Percentiles rank a stretch among this genome's conserved stretches.
phyloP scores from a whole-genome alignment of 2,329 filamentous ascomycete genomes.

The Exserohilum turcica region DNA sequence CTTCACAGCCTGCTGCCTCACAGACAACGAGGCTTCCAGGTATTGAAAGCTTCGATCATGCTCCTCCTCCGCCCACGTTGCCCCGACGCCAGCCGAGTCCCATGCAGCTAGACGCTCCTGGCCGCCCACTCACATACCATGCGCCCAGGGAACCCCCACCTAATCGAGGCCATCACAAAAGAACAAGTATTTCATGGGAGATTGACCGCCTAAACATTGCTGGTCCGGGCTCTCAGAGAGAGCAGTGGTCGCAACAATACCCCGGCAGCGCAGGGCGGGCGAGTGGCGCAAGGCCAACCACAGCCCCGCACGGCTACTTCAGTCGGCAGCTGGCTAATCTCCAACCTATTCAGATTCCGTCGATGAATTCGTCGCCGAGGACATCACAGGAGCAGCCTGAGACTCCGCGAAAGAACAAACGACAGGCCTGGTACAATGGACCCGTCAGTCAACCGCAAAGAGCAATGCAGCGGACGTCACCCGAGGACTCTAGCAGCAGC shows the following conservation, averaged over 20 bases:
- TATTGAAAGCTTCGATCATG: constrained; percentile 87
- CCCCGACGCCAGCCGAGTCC: constrained; percentile 71
- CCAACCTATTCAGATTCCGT: constrained; percentile 34
- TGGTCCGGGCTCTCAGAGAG: constrained; percentile 47
- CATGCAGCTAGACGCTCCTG: constrained; percentile 73
- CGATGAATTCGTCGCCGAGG: constrained; percentile 43
- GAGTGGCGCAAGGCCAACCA: constrained; percentile 37
- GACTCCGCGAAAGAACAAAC: constrained; percentile 65
- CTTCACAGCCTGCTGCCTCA: constrained; percentile 58
- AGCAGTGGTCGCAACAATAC: constrained; percentile 42
- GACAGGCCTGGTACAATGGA: constrained; percentile 74
- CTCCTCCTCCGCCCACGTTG: constrained; percentile 66
- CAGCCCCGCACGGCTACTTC: constrained; percentile 47
- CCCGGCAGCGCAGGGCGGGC: constrained; percentile 29
- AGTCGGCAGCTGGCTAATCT: constrained; percentile 26
- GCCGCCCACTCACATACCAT: constrained; percentile 47
- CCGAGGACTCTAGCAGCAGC: constrained; percentile 61
- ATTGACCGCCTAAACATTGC: constrained; percentile 70
- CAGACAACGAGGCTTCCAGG: constrained; percentile 77
- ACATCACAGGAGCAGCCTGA: constrained; percentile 50
- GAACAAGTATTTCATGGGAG: constrained; percentile 62
- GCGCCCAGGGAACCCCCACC: constrained; percentile 35
- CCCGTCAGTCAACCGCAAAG: constrained; percentile 45
- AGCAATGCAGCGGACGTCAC: constrained; percentile 56
- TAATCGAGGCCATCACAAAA: constrained; percentile 37